Conservation (phyloP, 2,329 filamentous ascomycete species). For the Pseudogymnoascus sp. region DNA sequence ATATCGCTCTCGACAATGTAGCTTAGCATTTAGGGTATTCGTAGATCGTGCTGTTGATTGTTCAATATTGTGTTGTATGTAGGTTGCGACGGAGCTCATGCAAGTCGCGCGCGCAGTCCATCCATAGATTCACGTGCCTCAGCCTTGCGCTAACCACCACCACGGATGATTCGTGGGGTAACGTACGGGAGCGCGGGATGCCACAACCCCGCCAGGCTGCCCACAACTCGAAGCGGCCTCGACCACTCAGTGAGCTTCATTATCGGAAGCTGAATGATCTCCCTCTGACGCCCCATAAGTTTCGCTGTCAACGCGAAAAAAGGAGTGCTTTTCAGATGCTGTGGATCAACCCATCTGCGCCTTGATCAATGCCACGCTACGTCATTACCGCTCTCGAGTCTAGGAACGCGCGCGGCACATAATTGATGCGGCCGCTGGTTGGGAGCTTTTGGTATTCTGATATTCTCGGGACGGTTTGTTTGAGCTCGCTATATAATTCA, state of each 20-base stretch:
- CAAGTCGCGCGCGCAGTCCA: neutral
- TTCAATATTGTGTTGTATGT: neutral
- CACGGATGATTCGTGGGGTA: slow-evolving; percentile 3
- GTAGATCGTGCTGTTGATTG: neutral
- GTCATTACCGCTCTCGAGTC: neutral
- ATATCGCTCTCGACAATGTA: neutral
- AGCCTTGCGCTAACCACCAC: neutral
- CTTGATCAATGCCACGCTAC: neutral
- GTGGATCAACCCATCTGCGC: neutral
- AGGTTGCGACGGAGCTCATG: neutral
- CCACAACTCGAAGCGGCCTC: neutral
- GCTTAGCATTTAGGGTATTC: neutral
- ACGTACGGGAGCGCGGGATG: neutral
- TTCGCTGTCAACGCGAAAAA: neutral
- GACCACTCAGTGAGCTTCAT: neutral
- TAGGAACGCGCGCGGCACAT: neutral
- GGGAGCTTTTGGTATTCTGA: neutral
- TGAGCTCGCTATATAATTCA: neutral
- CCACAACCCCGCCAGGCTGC: neutral
- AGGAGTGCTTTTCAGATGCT: neutral
- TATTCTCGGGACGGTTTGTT: neutral
- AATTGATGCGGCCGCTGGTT: neutral
- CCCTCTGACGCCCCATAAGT: neutral
- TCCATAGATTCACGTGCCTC: neutral
- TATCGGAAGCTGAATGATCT: neutral